Percentiles rank a stretch among this genome's conserved stretches.
Evolutionary conservation across 2,329 filamentous ascomycete species (phyloP).

Genomic region (Rutstroemia sp.): DNA sequence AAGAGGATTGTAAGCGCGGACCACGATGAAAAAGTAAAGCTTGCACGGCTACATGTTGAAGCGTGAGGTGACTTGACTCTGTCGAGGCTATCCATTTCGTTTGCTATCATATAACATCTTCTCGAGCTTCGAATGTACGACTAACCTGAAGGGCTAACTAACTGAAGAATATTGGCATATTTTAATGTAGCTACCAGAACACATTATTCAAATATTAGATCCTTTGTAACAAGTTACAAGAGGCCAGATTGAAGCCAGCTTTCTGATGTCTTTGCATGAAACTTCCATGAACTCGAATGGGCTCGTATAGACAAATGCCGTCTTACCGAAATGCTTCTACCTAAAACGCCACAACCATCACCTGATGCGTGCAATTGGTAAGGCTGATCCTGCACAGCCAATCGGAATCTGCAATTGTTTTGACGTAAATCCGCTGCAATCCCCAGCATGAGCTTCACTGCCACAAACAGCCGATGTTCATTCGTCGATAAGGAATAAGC

Average conservation of each 20-base stretch:
- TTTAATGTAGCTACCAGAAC: too few relatives aligned
- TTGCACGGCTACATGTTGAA: background rate
- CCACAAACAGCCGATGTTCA: background rate
- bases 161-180: too few relatives aligned
- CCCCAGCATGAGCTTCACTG: background rate
- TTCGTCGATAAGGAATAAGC: background rate
- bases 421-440: background rate
- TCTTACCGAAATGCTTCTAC: constrained; percentile 2
- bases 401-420: background rate
- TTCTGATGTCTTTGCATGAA: background rate
- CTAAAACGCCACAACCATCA: background rate
- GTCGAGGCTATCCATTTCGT: background rate
- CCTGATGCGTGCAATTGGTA: background rate
- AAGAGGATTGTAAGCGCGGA: constrained; percentile 35
- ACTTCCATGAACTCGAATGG: background rate
- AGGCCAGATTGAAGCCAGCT: too few relatives aligned
- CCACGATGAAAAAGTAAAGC: constrained; percentile 6
- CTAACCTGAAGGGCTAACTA: too few relatives aligned
- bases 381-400: background rate
- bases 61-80: background rate
- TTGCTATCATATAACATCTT: constrained; percentile 7
- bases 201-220: too few relatives aligned
- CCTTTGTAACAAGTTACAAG: too few relatives aligned
- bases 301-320: background rate
- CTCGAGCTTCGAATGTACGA: too few relatives aligned